phyloP scores from a whole-genome alignment of 495 filamentous ascomycete species.

The Penicillium ucsense region DNA sequence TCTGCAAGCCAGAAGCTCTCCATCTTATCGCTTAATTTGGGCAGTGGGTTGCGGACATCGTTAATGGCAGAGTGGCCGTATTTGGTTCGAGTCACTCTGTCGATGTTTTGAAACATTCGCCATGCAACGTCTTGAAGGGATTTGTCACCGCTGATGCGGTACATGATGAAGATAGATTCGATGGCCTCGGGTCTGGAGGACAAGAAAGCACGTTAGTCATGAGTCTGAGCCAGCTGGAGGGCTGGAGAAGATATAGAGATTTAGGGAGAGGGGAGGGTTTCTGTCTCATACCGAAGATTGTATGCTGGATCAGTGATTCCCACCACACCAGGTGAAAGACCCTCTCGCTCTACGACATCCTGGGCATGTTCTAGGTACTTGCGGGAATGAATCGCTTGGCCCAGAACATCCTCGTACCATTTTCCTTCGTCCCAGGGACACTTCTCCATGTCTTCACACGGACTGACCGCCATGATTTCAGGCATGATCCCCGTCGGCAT shows the following conservation, averaged over 20 bases:
- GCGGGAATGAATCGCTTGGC: slow-evolving; percentile 7
- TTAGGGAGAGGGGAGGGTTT: no score
- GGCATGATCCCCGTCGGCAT: slow-evolving; percentile 55
- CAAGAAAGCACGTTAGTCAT: not conserved
- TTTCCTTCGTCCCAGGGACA: slow-evolving; percentile 48
- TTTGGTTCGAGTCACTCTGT: slow-evolving; percentile 48
- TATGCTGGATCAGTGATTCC: slow-evolving; percentile 52
- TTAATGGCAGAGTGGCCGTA: slow-evolving; percentile 49
- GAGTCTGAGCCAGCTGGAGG: not conserved
- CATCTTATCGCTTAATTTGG: slow-evolving; percentile 38
- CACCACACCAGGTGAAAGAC: slow-evolving; percentile 50
- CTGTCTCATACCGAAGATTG: slow-evolving; percentile 45
- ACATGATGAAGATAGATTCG: slow-evolving; percentile 66
- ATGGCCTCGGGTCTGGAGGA: slow-evolving; percentile 51
- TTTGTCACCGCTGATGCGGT: slow-evolving; percentile 61
- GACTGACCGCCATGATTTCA: slow-evolving; percentile 43
- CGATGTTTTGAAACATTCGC: slow-evolving; percentile 64
- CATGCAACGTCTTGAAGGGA: slow-evolving; percentile 61
- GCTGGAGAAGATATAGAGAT: no score
- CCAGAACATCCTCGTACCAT: slow-evolving; percentile 35
- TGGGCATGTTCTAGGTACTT: slow-evolving; percentile 28
- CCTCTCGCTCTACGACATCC: slow-evolving; percentile 30
- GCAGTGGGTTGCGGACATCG: slow-evolving; percentile 39
- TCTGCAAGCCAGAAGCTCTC: slow-evolving; percentile 60
- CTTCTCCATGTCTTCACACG: slow-evolving; percentile 34